Conservation (phyloP, 139 green algal species). For the Chlamydomonas sphaeroides region DNA sequence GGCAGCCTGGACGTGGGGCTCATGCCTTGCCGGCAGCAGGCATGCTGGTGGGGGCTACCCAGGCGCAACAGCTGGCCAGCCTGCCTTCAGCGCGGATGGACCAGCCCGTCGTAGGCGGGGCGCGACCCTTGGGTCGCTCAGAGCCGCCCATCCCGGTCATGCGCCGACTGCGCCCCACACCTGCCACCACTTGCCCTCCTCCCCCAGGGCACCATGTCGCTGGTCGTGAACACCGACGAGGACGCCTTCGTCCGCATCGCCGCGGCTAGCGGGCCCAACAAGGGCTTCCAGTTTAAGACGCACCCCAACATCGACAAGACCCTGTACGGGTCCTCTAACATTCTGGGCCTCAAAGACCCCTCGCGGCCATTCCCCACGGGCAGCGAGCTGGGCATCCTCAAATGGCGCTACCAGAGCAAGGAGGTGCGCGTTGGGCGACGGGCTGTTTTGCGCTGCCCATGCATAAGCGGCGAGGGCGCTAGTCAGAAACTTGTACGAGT, state of each 20-base stretch:
- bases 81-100: no score
- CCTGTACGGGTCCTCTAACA: slow-evolving; percentile 75
- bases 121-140: no score
- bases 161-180: background rate
- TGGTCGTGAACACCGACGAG: slow-evolving; percentile 71
- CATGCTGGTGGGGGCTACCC: no score
- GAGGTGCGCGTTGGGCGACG: slow-evolving; percentile 73
- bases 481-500: no score
- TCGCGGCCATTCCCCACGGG: slow-evolving; percentile 92
- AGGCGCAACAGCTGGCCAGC: no score
- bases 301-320: slow-evolving; percentile 99
- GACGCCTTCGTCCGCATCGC: slow-evolving; percentile 79
- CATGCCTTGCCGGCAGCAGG: no score
- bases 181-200: background rate
- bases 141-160: no score
- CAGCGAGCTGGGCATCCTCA: slow-evolving; percentile 92
- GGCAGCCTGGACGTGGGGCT: no score
- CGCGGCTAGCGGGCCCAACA: slow-evolving; percentile 67
- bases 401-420: slow-evolving; percentile 92
- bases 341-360: slow-evolving; percentile 94
- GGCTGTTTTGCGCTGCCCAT: background rate
- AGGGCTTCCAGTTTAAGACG: slow-evolving; percentile 99
- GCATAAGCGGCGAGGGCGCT: no score
- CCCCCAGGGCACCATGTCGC: slow-evolving; percentile 54
- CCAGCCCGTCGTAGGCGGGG: no score